These are phyloP conservation scores for Cymbopogon citratus DNA, from an alignment of 176 grass and related monocot species.

Conservation along the genomic window DNA sequence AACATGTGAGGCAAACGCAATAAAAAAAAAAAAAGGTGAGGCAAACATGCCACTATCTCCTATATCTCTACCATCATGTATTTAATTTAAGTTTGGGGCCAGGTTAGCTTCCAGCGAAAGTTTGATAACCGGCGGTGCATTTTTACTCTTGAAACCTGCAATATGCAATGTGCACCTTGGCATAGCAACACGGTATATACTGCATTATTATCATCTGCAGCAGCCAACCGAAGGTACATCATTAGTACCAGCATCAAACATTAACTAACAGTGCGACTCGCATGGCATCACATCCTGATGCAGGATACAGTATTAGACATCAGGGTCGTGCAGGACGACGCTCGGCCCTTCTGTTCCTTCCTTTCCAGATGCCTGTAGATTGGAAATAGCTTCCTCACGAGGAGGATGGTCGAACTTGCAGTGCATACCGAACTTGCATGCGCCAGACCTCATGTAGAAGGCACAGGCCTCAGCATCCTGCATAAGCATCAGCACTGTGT, in stretches of 20 bases:
- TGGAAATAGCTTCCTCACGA: constrained; percentile 48
- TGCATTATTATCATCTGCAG: not conserved
- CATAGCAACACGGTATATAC: not conserved
- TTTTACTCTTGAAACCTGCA: not conserved
- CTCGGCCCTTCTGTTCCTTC: not conserved
- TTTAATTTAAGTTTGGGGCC: too few relatives aligned
- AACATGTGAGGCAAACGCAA: too few relatives aligned
- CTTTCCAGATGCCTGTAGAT: constrained; percentile 36
- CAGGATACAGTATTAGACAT: too few relatives aligned
- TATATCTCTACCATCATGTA: too few relatives aligned
- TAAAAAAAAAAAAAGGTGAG: too few relatives aligned
- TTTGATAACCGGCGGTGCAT: not conserved
- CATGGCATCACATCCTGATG: not conserved
- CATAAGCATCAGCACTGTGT: not conserved
- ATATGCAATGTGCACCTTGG: not conserved
- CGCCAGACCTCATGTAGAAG: constrained; percentile 85
- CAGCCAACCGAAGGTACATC: not conserved
- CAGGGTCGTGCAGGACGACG: not conserved
- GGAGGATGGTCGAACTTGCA: constrained; percentile 94
- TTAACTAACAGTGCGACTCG: not conserved
- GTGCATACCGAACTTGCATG: constrained; percentile 58
- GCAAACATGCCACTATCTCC: too few relatives aligned
- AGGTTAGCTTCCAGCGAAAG: not conserved
- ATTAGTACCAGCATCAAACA: not conserved
- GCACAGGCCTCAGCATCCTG: constrained; percentile 63